Evolutionary conservation across 768 basidiomycete genomes (phyloP).

Genomic region (Boletus insuetus): DNA sequence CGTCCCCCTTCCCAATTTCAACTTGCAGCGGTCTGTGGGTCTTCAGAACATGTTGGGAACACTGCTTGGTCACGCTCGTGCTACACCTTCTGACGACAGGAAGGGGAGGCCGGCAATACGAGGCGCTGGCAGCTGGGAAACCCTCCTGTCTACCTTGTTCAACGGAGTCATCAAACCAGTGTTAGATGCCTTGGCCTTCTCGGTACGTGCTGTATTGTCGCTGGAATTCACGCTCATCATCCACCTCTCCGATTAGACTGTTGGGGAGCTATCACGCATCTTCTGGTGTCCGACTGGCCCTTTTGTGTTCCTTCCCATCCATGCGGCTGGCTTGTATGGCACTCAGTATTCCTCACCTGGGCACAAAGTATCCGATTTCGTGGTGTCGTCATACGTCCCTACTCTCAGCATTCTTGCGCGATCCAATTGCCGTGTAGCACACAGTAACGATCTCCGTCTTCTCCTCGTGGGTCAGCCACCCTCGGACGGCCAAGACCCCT

Average conservation of each 20-base stretch:
- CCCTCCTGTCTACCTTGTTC: conserved; percentile 4
- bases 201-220: background rate
- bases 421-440: background rate
- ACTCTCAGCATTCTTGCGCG: conserved; percentile 11
- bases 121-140: background rate
- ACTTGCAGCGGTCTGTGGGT: background rate
- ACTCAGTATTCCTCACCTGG: background rate
- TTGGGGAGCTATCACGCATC: background rate
- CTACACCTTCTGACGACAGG: background rate
- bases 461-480: conserved; percentile 7
- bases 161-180: conserved; percentile 3
- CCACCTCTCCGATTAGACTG: background rate
- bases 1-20: conserved; percentile 1
- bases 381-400: background rate
- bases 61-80: background rate
- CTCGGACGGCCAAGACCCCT: conserved; percentile 9
- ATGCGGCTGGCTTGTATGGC: background rate
- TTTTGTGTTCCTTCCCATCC: background rate
- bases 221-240: too few relatives aligned
- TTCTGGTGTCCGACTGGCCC: background rate
- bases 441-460: background rate
- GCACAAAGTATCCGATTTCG: background rate
- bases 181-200: background rate
- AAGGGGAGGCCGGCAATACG: background rate
- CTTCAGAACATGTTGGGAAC: background rate